Conservation (phyloP, 208 protist genomes). For the Trypanosoma rangeli region DNA sequence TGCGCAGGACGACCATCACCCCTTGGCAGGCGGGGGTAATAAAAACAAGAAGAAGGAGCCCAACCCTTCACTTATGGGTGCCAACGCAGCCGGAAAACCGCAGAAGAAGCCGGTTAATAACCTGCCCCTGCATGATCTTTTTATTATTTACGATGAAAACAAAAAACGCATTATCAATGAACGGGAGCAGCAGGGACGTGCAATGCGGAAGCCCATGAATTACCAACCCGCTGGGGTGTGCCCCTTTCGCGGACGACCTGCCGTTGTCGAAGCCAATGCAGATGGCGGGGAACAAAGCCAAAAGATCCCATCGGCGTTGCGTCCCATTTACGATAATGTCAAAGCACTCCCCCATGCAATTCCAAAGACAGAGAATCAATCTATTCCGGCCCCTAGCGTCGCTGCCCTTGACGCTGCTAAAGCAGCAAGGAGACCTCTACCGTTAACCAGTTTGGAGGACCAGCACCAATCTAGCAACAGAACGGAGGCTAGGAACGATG, state of each 20-base stretch:
- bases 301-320: background rate
- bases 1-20: background rate
- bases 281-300: background rate
- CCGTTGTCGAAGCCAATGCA: background rate
- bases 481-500: background rate
- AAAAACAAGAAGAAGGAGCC: background rate
- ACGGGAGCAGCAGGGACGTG: constrained; percentile 2
- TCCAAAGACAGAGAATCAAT: background rate
- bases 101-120: background rate
- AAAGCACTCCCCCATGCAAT: background rate
- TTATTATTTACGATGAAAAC: constrained; percentile 49
- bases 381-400: background rate
- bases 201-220: constrained; percentile 5
- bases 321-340: background rate
- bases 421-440: background rate
- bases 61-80: background rate
- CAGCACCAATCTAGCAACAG: background rate
- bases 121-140: constrained; percentile 37
- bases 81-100: background rate
- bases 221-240: constrained; percentile 2
- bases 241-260: background rate
- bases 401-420: background rate
- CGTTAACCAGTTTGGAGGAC: background rate
- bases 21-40: too few relatives aligned
- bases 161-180: constrained; percentile 41